Base-by-base conservation (phyloP, 1,284 basidiomycete genomes). In the Marasmius oreades region DNA sequence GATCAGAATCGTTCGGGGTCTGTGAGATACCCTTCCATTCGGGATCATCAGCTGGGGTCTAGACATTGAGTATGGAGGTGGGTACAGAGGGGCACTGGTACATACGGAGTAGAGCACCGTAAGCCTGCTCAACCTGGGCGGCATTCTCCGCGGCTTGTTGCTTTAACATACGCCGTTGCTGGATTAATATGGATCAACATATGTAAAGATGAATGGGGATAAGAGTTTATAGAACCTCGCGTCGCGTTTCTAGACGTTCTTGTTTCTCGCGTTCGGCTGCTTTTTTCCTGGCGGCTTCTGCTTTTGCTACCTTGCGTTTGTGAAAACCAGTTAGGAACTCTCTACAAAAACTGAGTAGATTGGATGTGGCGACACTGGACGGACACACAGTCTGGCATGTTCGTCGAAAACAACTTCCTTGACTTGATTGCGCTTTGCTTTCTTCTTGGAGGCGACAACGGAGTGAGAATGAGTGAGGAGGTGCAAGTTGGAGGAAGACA, bases 291-390 rank as follows among this genome's bases (percentile, higher is more conserved):
- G 86, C 84, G 33, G 78, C 82, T 63, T 92, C 86, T 64, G 85
- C 80, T 68, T 88, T 89, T 62, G 81, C 81, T 51, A 91, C 67
- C 67, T 94, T 94, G 61, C 92, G 85, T 70, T 93, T 93, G 68
- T 88, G 88, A 70, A 94, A 94, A 16, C 92, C 92, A 10, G 91
- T 93, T 67, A 94, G 70, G 70, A 86, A 94, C 52, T 92, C 86
- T 64, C 91, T 93, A 66, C 7, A 54, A 12, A 24, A 47, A 37
- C 20, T 51, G 28, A 34, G 34, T 59, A 51, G 56, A 57, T 39
- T 48, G 47, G 47, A 16, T 26, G 42, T 33, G 45, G 51, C 52
- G 57, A 45, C 46, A 54, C 22, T 52, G 53, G 43, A 23, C 18
- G 10, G 66, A 37, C 74, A 34, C 44, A 90, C 91, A 81, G 82